Conservation (phyloP, 2,329 filamentous ascomycete genomes). For the Colletotrichum incanum region DNA sequence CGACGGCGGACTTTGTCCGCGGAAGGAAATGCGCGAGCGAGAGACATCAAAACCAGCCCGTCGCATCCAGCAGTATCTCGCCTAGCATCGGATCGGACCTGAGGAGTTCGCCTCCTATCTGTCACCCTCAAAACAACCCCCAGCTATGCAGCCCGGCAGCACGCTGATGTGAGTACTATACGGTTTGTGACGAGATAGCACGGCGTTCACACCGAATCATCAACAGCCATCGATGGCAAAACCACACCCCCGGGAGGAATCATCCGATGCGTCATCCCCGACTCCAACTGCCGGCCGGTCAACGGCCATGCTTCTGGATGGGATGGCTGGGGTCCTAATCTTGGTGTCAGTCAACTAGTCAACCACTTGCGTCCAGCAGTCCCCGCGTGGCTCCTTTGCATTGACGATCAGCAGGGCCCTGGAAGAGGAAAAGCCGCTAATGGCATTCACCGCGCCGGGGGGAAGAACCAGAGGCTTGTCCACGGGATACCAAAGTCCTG, state of each 20-base stretch:
- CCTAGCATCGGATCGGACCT: not conserved
- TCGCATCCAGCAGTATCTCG: not conserved
- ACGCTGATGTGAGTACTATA: not conserved
- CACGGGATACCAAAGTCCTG: too few relatives aligned
- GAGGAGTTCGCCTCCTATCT: not conserved
- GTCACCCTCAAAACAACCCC: not conserved
- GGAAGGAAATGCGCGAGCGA: slow-evolving; percentile 2
- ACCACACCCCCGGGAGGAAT: not conserved
- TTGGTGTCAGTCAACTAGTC: not conserved
- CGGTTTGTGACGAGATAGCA: not conserved
- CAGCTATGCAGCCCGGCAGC: not conserved
- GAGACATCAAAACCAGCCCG: not conserved
- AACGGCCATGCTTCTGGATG: slow-evolving; percentile 19
- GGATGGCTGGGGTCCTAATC: not conserved
- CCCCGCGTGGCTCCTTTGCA: slow-evolving; percentile 2
- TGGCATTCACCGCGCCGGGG: not conserved
- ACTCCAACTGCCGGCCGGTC: slow-evolving; percentile 32
- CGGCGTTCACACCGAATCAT: not conserved
- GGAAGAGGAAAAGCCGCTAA: slow-evolving; percentile 13
- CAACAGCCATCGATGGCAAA: slow-evolving; percentile 5
- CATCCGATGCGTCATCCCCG: slow-evolving; percentile 21
- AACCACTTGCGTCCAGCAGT: not conserved
- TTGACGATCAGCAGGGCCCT: slow-evolving; percentile 24
- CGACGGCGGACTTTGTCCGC: not conserved
- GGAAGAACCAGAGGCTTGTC: not conserved